These are phyloP conservation scores for Podosphaera xanthii DNA, from an alignment of 2,329 filamentous ascomycete species.

Conservation along the genomic window DNA sequence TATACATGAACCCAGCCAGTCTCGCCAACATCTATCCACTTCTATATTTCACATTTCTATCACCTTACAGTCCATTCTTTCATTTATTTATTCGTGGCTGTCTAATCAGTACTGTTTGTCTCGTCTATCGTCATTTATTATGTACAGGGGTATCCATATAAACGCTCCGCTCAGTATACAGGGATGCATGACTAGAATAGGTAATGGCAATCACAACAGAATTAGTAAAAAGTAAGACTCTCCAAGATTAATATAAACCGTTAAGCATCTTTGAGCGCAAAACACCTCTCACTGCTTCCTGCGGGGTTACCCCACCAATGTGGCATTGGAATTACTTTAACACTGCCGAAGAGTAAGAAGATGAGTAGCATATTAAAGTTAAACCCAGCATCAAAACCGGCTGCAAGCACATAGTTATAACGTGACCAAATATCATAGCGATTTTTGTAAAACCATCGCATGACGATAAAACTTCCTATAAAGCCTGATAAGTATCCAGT, in stretches of 20 bases:
- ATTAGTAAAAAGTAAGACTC: too few relatives aligned
- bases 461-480: constrained; percentile 35
- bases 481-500: constrained; percentile 34
- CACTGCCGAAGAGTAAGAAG: constrained; percentile 35
- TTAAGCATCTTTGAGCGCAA: constrained; percentile 20
- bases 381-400: constrained; percentile 38
- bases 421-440: constrained; percentile 33
- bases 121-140: too few relatives aligned
- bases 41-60: too few relatives aligned
- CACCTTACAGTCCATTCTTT: too few relatives aligned
- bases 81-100: too few relatives aligned
- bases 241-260: background rate
- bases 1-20: too few relatives aligned
- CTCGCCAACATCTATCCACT: too few relatives aligned
- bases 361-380: constrained; percentile 37
- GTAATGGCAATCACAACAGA: too few relatives aligned
- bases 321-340: constrained; percentile 34
- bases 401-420: constrained; percentile 38
- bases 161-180: too few relatives aligned
- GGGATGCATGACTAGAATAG: too few relatives aligned
- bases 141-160: too few relatives aligned
- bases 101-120: too few relatives aligned
- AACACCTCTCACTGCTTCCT: constrained; percentile 32
- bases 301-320: constrained; percentile 40
- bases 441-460: constrained; percentile 33